phyloP scores from a whole-genome alignment of 1,139 yeast species.

The Yamadazyma blattariae region DNA sequence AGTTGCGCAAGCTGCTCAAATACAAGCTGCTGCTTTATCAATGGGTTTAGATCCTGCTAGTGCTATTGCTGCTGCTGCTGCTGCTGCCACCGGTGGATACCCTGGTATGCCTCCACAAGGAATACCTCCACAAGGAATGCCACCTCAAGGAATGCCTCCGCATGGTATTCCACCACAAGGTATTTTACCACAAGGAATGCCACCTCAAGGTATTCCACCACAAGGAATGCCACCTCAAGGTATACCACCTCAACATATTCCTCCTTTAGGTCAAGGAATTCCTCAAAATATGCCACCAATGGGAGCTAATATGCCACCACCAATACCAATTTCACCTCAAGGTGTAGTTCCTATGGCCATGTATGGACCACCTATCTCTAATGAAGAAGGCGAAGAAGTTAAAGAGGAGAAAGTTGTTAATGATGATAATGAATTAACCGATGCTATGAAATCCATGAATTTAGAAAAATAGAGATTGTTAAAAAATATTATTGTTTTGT shows the following conservation, averaged over 20 bases:
- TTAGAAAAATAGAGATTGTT: slow-evolving; percentile 10
- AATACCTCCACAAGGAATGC: slow-evolving; percentile 8
- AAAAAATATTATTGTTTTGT: slow-evolving; percentile 1
- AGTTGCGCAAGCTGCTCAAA: slow-evolving; percentile 31
- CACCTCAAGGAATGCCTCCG: slow-evolving; percentile 11
- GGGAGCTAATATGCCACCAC: neutral
- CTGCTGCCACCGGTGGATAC: slow-evolving; percentile 22
- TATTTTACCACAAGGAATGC: slow-evolving; percentile 1
- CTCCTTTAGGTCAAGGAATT: slow-evolving; percentile 3
- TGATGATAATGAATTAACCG: slow-evolving; percentile 13
- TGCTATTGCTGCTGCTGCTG: slow-evolving; percentile 18
- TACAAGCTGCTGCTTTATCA: slow-evolving; percentile 34
- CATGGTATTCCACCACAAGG: slow-evolving; percentile 11
- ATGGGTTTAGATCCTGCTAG: slow-evolving; percentile 33
- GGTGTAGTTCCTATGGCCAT: slow-evolving; percentile 1
- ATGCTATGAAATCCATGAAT: slow-evolving; percentile 18
- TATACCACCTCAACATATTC: slow-evolving; percentile 10
- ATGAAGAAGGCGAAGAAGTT: neutral
- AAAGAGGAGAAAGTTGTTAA: neutral
- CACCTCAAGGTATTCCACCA: slow-evolving; percentile 10
- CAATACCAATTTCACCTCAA: slow-evolving; percentile 3
- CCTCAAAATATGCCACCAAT: slow-evolving; percentile 3
- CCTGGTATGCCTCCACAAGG: slow-evolving; percentile 12
- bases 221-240: slow-evolving; percentile 7
- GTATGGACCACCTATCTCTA: slow-evolving; percentile 2